phyloP scores from a whole-genome alignment of 2,329 filamentous ascomycete species.

The Colletotrichum simmondsii region DNA sequence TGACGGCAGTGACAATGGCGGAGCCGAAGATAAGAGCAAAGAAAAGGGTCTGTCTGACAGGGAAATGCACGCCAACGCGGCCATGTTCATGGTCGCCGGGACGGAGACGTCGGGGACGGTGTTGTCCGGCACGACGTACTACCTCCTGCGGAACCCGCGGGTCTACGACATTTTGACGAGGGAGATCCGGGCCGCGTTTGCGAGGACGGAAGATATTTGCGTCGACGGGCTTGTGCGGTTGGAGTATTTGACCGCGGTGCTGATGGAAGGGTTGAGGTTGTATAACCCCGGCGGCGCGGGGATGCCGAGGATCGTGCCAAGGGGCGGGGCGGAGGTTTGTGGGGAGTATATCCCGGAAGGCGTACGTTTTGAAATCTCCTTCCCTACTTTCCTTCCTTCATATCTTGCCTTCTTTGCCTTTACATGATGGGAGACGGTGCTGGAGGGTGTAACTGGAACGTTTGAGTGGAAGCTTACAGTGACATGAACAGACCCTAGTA shows the following conservation, averaged over 20 bases:
- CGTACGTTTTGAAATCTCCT: constrained; percentile 41
- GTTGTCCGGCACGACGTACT: constrained; percentile 52
- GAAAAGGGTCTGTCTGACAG: background rate
- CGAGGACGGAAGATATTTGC: constrained; percentile 49
- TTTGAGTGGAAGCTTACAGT: background rate
- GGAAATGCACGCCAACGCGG: constrained; percentile 34
- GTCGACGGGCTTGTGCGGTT: constrained; percentile 43
- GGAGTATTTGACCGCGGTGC: constrained; percentile 50
- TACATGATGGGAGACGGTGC: too few species aligned
- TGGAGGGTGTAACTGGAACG: too few species aligned
- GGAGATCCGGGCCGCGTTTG: constrained; percentile 53
- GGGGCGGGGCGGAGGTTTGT: constrained; percentile 45
- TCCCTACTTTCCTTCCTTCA: too few species aligned
- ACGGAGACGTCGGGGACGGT: constrained; percentile 58
- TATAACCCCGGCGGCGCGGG: constrained; percentile 41
- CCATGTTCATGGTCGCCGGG: constrained; percentile 48
- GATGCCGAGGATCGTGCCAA: constrained; percentile 41
- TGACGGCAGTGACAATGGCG: too few species aligned
- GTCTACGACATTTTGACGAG: constrained; percentile 42
- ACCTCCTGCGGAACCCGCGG: constrained; percentile 46
- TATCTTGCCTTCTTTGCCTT: too few species aligned
- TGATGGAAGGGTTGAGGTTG: constrained; percentile 53
- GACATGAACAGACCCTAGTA: constrained; percentile 9
- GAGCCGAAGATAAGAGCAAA: background rate
- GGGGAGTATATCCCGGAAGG: constrained; percentile 45